phyloP scores from a whole-genome alignment of 2,329 filamentous ascomycete species.

The Alternaria infectoria region DNA sequence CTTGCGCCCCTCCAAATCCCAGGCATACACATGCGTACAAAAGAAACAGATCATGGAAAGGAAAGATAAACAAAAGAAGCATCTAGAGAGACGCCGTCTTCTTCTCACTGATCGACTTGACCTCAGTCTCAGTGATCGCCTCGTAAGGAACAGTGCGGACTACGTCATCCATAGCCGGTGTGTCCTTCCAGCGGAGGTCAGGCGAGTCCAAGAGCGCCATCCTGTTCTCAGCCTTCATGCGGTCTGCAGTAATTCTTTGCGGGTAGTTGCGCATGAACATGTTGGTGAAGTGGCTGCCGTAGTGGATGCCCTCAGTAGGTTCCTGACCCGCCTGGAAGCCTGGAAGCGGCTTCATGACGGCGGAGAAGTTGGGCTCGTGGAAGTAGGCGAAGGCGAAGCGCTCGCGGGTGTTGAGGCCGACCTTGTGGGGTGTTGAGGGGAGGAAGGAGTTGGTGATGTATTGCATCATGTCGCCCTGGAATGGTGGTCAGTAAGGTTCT shows the following conservation, averaged over 20 bases:
- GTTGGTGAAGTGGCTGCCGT: constrained; percentile 13
- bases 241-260: constrained; percentile 3
- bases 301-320: constrained; percentile 7
- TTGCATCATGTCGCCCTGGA: constrained; percentile 14
- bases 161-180: not conserved
- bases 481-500: not conserved
- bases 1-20: not conserved
- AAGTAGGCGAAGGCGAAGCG: constrained; percentile 16
- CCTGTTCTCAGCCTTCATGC: constrained; percentile 5
- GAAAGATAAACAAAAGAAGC: not conserved
- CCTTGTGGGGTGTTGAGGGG: constrained; percentile 13
- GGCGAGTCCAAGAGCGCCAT: constrained; percentile 8
- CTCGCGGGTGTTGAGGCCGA: constrained; percentile 13
- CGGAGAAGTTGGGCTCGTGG: constrained; percentile 13
- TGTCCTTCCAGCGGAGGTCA: constrained; percentile 1
- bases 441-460: constrained; percentile 15
- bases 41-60: not conserved
- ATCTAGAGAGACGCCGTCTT: not conserved
- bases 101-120: not conserved
- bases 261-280: constrained; percentile 19
- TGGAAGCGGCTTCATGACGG: constrained; percentile 9
- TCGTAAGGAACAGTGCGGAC: not conserved
- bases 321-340: constrained; percentile 9
- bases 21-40: not conserved
- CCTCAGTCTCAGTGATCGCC: not conserved